These are phyloP conservation scores for Debaryomyces singareniensis DNA, from an alignment of 1,139 yeast species.

Conservation along the genomic window DNA sequence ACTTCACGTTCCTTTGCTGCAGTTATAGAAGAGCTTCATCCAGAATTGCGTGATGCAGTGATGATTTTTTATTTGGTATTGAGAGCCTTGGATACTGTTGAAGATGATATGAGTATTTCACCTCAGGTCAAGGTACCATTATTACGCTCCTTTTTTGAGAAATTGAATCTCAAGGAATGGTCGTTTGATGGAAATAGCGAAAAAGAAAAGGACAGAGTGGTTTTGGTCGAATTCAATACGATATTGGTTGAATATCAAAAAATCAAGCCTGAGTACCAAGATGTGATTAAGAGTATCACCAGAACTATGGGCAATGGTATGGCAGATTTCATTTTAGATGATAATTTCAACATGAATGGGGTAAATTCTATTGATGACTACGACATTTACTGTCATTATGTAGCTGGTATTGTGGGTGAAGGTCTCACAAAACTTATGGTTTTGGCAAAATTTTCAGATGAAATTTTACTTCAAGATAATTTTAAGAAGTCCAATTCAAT, in stretches of 20 bases:
- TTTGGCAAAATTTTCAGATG: conserved; percentile 57
- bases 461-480: conserved; percentile 41
- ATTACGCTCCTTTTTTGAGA: conserved; percentile 60
- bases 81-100: conserved; percentile 92
- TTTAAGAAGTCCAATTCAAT: conserved; percentile 68
- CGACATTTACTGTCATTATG: conserved; percentile 90
- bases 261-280: conserved; percentile 72
- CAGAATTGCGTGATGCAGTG: conserved; percentile 76
- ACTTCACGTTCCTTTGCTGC: conserved; percentile 93
- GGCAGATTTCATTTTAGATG: conserved; percentile 88
- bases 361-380: conserved; percentile 74
- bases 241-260: conserved; percentile 67
- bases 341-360: conserved; percentile 72
- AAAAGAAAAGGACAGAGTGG: conserved; percentile 74
- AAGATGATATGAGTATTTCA: conserved; percentile 89
- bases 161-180: conserved; percentile 66
- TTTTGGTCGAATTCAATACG: conserved; percentile 66
- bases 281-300: conserved; percentile 71
- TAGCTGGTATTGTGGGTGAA: conserved; percentile 96
- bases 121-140: conserved; percentile 68
- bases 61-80: conserved; percentile 80
- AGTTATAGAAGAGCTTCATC: conserved; percentile 86
- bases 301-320: conserved; percentile 91
- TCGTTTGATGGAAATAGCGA: conserved; percentile 70
- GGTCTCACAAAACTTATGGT: conserved; percentile 82